Conservation (phyloP, 768 basidiomycete species). For the Kwoniella europaea region DNA sequence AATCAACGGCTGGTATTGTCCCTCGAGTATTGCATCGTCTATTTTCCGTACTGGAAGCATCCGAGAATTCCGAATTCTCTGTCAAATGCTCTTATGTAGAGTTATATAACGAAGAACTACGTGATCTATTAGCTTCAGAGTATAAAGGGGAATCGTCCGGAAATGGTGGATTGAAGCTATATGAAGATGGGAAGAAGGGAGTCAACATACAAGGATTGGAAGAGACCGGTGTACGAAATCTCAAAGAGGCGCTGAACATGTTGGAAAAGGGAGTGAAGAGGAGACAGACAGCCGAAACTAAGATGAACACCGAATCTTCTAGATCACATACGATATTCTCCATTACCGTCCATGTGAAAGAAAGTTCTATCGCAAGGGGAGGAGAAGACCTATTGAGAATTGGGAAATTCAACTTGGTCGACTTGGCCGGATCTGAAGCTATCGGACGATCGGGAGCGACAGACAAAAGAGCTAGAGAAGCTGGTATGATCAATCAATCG, state of each 20-base stretch:
- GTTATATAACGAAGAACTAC: slow-evolving; percentile 96
- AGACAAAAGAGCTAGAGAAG: slow-evolving; percentile 91
- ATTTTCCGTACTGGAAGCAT: slow-evolving; percentile 79
- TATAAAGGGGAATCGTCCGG: slow-evolving; percentile 56
- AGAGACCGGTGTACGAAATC: slow-evolving; percentile 81
- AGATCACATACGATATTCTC: slow-evolving; percentile 93
- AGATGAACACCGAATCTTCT: slow-evolving; percentile 79
- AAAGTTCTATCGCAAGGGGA: slow-evolving; percentile 65
- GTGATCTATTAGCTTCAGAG: slow-evolving; percentile 86
- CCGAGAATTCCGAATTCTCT: slow-evolving; percentile 76
- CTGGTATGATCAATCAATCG: slow-evolving; percentile 98
- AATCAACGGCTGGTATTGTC: slow-evolving; percentile 89
- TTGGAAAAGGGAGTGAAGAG: slow-evolving; percentile 87
- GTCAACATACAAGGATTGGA: slow-evolving; percentile 94
- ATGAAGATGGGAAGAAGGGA: slow-evolving; percentile 84
- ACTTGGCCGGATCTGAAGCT: slow-evolving; percentile 96
- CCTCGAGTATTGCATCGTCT: slow-evolving; percentile 89
- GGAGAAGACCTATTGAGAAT: slow-evolving; percentile 89
- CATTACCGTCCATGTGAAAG: slow-evolving; percentile 91
- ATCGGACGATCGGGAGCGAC: slow-evolving; percentile 95
- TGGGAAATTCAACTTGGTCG: slow-evolving; percentile 95
- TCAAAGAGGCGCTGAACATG: slow-evolving; percentile 78
- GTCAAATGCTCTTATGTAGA: slow-evolving; percentile 94
- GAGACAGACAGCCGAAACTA: slow-evolving; percentile 90
- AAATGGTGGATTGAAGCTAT: slow-evolving; percentile 74